Conservation (phyloP, 148 eudicot species). For the Chenopodium formosanum region DNA sequence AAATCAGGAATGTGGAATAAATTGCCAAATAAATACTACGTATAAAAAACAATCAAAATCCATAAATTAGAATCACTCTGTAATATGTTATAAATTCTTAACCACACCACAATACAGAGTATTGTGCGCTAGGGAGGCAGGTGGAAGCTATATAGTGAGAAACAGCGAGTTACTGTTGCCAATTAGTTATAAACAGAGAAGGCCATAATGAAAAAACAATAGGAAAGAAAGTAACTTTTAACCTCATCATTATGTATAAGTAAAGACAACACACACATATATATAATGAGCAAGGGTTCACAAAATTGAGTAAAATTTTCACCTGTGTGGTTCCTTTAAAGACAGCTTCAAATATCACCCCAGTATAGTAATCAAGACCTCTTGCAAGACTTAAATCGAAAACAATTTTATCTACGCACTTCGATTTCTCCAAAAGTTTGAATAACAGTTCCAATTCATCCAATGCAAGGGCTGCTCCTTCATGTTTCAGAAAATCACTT, state of each 20-base stretch:
- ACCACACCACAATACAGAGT: no score
- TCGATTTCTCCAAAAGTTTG: slow-evolving; percentile 61
- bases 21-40: background rate
- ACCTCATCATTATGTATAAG: background rate
- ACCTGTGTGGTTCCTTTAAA: slow-evolving; percentile 95
- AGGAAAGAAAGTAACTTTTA: background rate
- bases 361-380: slow-evolving; percentile 98
- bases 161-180: background rate
- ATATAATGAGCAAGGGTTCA: slow-evolving; percentile 1
- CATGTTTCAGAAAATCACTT: slow-evolving; percentile 60
- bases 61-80: background rate
- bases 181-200: background rate
- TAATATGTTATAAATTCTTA: background rate
- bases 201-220: background rate
- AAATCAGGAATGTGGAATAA: background rate
- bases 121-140: background rate
- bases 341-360: slow-evolving; percentile 92
- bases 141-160: background rate
- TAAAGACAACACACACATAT: background rate
- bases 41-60: background rate
- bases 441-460: slow-evolving; percentile 80
- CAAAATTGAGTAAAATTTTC: slow-evolving; percentile 3
- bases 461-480: slow-evolving; percentile 60
- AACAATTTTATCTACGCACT: slow-evolving; percentile 70
- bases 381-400: slow-evolving; percentile 97